Evolutionary conservation across 2,329 filamentous ascomycete genomes (phyloP).

Genomic region (Teratosphaeria gauchensis): DNA sequence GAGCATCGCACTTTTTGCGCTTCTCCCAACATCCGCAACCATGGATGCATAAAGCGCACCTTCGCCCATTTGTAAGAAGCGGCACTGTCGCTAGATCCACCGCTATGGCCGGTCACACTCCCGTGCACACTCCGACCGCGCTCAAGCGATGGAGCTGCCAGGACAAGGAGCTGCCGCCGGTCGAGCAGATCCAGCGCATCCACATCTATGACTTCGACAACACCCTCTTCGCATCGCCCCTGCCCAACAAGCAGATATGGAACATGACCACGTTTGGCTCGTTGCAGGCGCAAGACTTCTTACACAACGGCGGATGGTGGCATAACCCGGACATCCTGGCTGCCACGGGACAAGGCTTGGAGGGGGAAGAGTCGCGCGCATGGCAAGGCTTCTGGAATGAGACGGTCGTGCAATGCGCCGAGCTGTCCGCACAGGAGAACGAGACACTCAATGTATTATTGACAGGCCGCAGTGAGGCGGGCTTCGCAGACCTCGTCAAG

Average conservation of each 20-base stretch:
- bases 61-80: neutral
- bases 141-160: conserved; percentile 77
- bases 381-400: conserved; percentile 99
- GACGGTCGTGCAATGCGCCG: conserved; percentile 66
- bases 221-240: conserved; percentile 73
- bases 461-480: conserved; percentile 71
- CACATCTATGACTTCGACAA: conserved; percentile 99
- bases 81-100: no score
- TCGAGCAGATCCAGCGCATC: conserved; percentile 63
- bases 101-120: conserved; percentile 3
- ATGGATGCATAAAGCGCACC: neutral
- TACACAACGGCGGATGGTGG: conserved; percentile 83
- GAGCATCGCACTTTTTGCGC: neutral
- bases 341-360: conserved; percentile 61
- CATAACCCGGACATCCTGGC: conserved; percentile 80
- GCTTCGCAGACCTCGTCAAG: conserved; percentile 69
- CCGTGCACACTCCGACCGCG: conserved; percentile 53
- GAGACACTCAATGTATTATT: conserved; percentile 78
- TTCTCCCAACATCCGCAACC: neutral
- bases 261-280: conserved; percentile 65
- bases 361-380: conserved; percentile 68
- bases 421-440: conserved; percentile 70
- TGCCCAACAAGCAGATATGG: conserved; percentile 87
- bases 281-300: conserved; percentile 64
- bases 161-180: conserved; percentile 60